A percentile compares a stretch with the other conserved stretches of the same genome.
These are phyloP conservation scores for Daedaleopsis sinensis DNA, from an alignment of 768 basidiomycete species.

Conservation along the genomic window DNA sequence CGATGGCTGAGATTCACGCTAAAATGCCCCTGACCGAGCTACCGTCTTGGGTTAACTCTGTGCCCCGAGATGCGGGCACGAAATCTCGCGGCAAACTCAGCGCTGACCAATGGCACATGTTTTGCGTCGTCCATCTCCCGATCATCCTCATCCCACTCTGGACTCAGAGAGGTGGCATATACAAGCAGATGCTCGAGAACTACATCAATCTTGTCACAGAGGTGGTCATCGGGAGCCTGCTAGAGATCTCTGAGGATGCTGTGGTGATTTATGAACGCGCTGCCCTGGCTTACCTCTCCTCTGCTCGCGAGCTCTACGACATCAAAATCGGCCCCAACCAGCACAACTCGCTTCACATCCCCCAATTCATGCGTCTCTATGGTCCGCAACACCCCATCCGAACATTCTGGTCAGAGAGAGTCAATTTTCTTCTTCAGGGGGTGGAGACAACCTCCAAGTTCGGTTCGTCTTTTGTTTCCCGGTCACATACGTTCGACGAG, in stretches of 20 bases:
- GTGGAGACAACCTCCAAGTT: slow-evolving; percentile 27
- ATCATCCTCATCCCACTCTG: slow-evolving; percentile 42
- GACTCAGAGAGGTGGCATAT: slow-evolving; percentile 24
- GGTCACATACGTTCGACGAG: too few species aligned
- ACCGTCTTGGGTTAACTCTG: slow-evolving; percentile 20
- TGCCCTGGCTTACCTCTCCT: slow-evolving; percentile 24
- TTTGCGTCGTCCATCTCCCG: slow-evolving; percentile 38
- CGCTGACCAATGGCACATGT: slow-evolving; percentile 36
- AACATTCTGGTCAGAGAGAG: slow-evolving; percentile 34
- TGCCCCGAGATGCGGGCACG: slow-evolving; percentile 18
- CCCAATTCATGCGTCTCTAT: slow-evolving; percentile 28
- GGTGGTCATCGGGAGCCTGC: slow-evolving; percentile 27
- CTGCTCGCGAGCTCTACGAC: slow-evolving; percentile 27
- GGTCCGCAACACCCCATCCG: slow-evolving; percentile 34
- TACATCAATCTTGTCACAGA: slow-evolving; percentile 29
- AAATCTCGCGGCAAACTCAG: slow-evolving; percentile 23
- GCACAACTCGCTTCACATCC: slow-evolving; percentile 37
- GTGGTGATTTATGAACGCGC: slow-evolving; percentile 9
- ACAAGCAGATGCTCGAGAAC: slow-evolving; percentile 29
- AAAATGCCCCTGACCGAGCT: slow-evolving; percentile 3
- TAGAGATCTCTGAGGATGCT: slow-evolving; percentile 6
- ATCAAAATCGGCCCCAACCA: slow-evolving; percentile 32
- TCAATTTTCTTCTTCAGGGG: slow-evolving; percentile 30
- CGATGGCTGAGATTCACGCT: neutral
- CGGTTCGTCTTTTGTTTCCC: slow-evolving; percentile 1